Percentiles rank a stretch among this genome's conserved stretches.
Conservation (phyloP, 1,284 basidiomycete genomes). For the Agaricales sp. region DNA sequence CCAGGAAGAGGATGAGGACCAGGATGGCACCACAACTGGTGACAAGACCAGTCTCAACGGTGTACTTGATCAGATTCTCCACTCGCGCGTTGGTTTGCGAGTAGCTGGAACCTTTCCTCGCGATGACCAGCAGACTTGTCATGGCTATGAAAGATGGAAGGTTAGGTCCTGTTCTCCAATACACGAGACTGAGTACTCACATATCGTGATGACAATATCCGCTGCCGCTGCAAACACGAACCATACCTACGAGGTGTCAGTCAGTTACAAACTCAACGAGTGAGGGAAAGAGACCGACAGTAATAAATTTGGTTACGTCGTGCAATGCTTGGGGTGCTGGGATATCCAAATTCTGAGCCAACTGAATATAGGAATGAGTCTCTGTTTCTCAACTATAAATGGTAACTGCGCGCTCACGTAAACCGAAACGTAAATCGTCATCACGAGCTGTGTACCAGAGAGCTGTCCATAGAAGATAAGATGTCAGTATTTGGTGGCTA, state of each 20-base stretch:
- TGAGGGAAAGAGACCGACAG: neutral
- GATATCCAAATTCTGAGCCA: neutral
- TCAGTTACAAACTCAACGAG: neutral
- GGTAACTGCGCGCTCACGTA: neutral
- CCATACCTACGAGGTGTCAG: too few species aligned
- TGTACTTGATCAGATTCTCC: neutral
- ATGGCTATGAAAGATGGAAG: too few species aligned
- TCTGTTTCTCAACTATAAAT: too few species aligned
- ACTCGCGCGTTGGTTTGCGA: neutral
- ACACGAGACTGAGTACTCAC: too few species aligned
- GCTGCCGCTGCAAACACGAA: neutral
- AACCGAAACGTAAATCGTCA: neutral
- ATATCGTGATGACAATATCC: neutral
- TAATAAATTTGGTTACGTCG: neutral
- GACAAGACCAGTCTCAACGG: too few species aligned
- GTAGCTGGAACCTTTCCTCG: neutral
- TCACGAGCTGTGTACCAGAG: neutral
- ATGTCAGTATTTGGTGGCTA: too few species aligned
- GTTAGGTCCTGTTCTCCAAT: too few species aligned
- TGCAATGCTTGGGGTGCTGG: neutral
- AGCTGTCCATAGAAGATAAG: neutral
- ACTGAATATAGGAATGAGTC: too few species aligned
- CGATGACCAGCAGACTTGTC: neutral
- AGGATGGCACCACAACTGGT: neutral
- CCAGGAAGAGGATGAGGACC: neutral